These are phyloP conservation scores for Kitagawia praeruptora DNA, from an alignment of 129 eudicot genomes.

Conservation along the genomic window DNA sequence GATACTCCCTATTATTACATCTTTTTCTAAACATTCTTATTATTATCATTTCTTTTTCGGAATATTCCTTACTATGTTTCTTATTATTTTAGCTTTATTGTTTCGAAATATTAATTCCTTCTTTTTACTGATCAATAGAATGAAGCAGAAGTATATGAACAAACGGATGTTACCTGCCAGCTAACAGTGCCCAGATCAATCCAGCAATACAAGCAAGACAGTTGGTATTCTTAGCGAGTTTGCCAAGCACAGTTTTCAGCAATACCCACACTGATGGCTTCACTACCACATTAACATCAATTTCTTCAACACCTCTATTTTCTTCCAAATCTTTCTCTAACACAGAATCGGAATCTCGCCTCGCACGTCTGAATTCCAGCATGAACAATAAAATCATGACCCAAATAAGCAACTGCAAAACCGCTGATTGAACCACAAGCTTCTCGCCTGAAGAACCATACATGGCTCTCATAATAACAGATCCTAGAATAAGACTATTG, in stretches of 20 bases:
- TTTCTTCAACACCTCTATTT: not conserved
- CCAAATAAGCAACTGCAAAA: conserved; percentile 45
- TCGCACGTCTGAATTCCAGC: conserved; percentile 28
- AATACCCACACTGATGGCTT: conserved; percentile 16
- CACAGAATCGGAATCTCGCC: not conserved
- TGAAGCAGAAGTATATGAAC: too few relatives aligned
- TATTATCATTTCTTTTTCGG: too few relatives aligned
- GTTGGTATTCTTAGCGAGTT: too few relatives aligned
- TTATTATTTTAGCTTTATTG: too few relatives aligned
- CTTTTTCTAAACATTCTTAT: too few relatives aligned
- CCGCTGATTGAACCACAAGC: conserved; percentile 39
- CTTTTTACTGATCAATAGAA: too few relatives aligned
- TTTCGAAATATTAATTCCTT: too few relatives aligned
- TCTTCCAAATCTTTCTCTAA: conserved; percentile 18
- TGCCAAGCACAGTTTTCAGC: too few relatives aligned
- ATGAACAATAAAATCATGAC: conserved; percentile 25
- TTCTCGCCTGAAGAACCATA: conserved; percentile 38
- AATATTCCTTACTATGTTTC: too few relatives aligned
- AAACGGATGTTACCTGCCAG: conserved; percentile 22
- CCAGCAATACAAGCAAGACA: too few relatives aligned
- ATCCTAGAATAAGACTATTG: conserved; percentile 51
- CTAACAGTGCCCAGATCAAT: conserved; percentile 33
- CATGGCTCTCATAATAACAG: conserved; percentile 49
- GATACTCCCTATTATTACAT: too few relatives aligned
- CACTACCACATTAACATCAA: too few relatives aligned